These are phyloP conservation scores for Diaporthe ilicicola DNA, from an alignment of 2,329 filamentous ascomycete genomes.

Conservation along the genomic window DNA sequence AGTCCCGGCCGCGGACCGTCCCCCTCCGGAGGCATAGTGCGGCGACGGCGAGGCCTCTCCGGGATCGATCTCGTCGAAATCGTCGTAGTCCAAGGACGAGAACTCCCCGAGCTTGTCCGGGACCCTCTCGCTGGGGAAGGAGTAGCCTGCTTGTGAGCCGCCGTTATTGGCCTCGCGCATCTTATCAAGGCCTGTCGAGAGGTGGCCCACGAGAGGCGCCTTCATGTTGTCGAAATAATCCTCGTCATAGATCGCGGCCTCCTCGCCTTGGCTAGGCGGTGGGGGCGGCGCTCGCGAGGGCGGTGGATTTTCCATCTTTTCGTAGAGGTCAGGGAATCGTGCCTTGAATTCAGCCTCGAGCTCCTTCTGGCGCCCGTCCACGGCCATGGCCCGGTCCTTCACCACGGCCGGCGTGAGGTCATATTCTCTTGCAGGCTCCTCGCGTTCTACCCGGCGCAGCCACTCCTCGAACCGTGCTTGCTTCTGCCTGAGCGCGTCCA, in stretches of 20 bases:
- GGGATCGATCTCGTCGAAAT: slow-evolving; percentile 51
- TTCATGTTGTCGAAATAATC: slow-evolving; percentile 38
- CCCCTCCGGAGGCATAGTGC: slow-evolving; percentile 50
- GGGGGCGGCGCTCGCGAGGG: slow-evolving; percentile 22
- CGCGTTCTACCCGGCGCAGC: slow-evolving; percentile 52
- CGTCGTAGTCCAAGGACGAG: slow-evolving; percentile 35
- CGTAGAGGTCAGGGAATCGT: slow-evolving; percentile 55
- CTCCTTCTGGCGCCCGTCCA: slow-evolving; percentile 55
- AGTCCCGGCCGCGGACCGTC: slow-evolving; percentile 30
- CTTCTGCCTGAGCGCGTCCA: slow-evolving; percentile 40
- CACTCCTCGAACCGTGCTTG: slow-evolving; percentile 54
- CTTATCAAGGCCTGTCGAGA: slow-evolving; percentile 44
- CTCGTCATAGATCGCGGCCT: slow-evolving; percentile 29
- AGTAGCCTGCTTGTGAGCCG: slow-evolving; percentile 22
- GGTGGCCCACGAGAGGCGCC: slow-evolving; percentile 41
- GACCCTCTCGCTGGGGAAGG: slow-evolving; percentile 23
- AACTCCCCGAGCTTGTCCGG: slow-evolving; percentile 33
- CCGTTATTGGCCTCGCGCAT: slow-evolving; percentile 39
- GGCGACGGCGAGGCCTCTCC: slow-evolving; percentile 56
- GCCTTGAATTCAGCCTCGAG: slow-evolving; percentile 59
- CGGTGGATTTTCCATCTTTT: slow-evolving; percentile 49
- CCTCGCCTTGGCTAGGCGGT: slow-evolving; percentile 25
- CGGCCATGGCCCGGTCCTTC: slow-evolving; percentile 50
- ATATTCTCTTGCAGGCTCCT: slow-evolving; percentile 49
- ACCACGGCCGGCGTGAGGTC: slow-evolving; percentile 50